Conservation (phyloP, 345 rosid species). For the Aquilaria sinensis region DNA sequence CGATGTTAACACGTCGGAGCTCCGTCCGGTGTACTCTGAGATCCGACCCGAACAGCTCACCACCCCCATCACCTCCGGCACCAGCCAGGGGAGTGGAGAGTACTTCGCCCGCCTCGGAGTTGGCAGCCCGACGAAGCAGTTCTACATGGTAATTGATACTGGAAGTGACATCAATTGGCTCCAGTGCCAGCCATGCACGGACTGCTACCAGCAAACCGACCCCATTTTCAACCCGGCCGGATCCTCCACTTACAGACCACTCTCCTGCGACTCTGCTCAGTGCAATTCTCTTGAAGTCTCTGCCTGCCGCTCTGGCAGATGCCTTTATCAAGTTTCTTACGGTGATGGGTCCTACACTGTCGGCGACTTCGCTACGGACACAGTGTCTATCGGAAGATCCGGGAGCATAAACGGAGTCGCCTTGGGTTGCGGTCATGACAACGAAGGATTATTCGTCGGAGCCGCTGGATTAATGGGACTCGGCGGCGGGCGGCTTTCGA, state of each 20-base stretch:
- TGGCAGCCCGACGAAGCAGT: conserved; percentile 66
- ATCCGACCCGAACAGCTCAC: conserved; percentile 31
- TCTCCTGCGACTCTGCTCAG: conserved; percentile 51
- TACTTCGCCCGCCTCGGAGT: conserved; percentile 80
- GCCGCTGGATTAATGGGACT: conserved; percentile 91
- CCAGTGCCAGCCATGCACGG: conserved; percentile 85
- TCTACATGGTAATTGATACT: conserved; percentile 75
- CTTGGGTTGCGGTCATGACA: conserved; percentile 84
- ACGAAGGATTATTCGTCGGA: conserved; percentile 71
- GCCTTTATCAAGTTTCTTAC: conserved; percentile 80
- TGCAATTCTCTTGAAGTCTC: conserved; percentile 66
- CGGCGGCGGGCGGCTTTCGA: conserved; percentile 76
- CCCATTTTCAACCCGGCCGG: conserved; percentile 73
- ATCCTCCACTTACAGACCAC: conserved; percentile 58
- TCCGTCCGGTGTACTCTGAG: conserved; percentile 30
- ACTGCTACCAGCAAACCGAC: conserved; percentile 83
- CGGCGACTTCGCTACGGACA: conserved; percentile 79
- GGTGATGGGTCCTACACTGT: conserved; percentile 91
- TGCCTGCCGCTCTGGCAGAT: conserved; percentile 57
- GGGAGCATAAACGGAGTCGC: conserved; percentile 49
- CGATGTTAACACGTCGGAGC: conserved; percentile 39
- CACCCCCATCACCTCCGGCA: conserved; percentile 64
- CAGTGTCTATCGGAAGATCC: conserved; percentile 52
- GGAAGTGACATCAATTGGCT: conserved; percentile 94
- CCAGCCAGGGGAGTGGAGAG: conserved; percentile 93